These are phyloP conservation scores for Trapa incisa DNA, from an alignment of 345 rosid genomes.

Conservation along the genomic window DNA sequence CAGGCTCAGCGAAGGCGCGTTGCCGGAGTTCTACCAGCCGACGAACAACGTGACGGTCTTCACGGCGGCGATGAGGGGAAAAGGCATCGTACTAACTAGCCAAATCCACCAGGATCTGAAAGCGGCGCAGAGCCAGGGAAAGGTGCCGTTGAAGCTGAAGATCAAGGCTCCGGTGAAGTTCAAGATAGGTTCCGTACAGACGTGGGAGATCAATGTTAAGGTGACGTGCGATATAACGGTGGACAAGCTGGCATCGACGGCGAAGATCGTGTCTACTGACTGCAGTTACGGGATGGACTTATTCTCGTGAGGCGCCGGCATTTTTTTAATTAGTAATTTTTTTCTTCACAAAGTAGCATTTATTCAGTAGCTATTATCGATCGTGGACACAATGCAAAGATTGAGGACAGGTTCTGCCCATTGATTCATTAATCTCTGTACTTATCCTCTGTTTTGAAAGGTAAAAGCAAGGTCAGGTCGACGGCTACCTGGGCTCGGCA, in stretches of 20 bases:
- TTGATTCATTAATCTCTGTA: too few relatives aligned
- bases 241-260: slow-evolving; percentile 45
- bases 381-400: too few relatives aligned
- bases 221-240: slow-evolving; percentile 62
- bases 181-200: slow-evolving; percentile 52
- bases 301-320: slow-evolving; percentile 22
- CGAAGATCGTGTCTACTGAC: slow-evolving; percentile 33
- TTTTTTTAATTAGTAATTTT: not conserved
- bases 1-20: slow-evolving; percentile 29
- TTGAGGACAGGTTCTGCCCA: too few relatives aligned
- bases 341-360: not conserved
- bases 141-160: slow-evolving; percentile 43
- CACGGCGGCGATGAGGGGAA: slow-evolving; percentile 30
- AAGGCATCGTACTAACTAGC: slow-evolving; percentile 30
- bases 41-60: slow-evolving; percentile 53
- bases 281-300: slow-evolving; percentile 54
- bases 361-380: not conserved
- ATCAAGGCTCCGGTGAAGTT: slow-evolving; percentile 58
- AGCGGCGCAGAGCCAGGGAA: slow-evolving; percentile 16
- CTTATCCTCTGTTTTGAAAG: too few relatives aligned
- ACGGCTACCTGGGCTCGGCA: too few relatives aligned
- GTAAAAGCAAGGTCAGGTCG: too few relatives aligned
- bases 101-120: slow-evolving; percentile 18
- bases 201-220: slow-evolving; percentile 57
- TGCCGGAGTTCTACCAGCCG: slow-evolving; percentile 64